Evolutionary conservation across 345 rosid species (phyloP).

Genomic region (Chamaenerion angustifolium): DNA sequence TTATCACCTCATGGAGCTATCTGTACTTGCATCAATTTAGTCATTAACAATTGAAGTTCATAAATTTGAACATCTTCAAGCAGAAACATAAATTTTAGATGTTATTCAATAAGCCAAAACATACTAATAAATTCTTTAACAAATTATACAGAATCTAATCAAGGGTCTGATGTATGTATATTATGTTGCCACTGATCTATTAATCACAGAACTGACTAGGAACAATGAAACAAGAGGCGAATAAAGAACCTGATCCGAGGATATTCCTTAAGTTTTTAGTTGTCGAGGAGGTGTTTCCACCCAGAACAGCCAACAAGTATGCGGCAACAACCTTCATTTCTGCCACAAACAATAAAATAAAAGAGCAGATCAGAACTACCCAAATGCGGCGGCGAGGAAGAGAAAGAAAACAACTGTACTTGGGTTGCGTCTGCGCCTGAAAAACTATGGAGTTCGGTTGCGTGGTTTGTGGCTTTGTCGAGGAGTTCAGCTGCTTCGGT

Average conservation of each 20-base stretch:
- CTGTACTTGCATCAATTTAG: too few relatives aligned
- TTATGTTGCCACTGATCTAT: too few relatives aligned
- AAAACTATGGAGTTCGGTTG: neutral
- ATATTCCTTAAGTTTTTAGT: slow-evolving; percentile 37
- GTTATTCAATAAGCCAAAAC: too few relatives aligned
- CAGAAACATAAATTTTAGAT: too few relatives aligned
- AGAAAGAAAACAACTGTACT: neutral
- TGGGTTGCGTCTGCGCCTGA: slow-evolving; percentile 4
- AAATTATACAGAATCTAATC: neutral
- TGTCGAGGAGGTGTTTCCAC: slow-evolving; percentile 50
- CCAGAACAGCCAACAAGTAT: slow-evolving; percentile 53
- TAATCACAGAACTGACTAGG: too few relatives aligned
- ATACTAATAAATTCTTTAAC: too few relatives aligned
- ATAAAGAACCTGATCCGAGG: slow-evolving; percentile 46
- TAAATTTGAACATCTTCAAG: too few relatives aligned
- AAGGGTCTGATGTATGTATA: too few relatives aligned
- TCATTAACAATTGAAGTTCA: too few relatives aligned
- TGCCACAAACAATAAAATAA: slow-evolving; percentile 3
- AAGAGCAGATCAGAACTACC: neutral
- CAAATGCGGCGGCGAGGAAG: neutral
- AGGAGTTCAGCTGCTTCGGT: too few relatives aligned
- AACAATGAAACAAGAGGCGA: neutral
- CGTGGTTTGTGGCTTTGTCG: too few relatives aligned
- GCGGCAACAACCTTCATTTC: slow-evolving; percentile 75
- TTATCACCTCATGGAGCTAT: too few relatives aligned